These are phyloP conservation scores for Colletotrichum sp. DNA, from an alignment of 2,329 filamentous ascomycete species.

Conservation along the genomic window DNA sequence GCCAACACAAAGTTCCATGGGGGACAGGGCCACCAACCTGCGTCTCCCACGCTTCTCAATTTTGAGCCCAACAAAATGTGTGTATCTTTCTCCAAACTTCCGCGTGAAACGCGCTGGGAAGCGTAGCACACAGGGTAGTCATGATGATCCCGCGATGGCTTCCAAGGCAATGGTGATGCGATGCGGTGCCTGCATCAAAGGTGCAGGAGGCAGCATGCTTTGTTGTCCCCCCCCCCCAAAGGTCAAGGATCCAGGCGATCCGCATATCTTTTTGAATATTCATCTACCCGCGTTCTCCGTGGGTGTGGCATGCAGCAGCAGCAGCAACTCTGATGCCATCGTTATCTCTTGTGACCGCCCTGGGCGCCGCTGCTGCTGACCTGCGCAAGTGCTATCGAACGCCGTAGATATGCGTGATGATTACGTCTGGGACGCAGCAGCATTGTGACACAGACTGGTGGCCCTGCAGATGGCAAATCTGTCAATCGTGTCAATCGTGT, in stretches of 20 bases:
- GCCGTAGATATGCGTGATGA: not conserved
- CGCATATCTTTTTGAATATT: not conserved
- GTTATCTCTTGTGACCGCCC: not conserved
- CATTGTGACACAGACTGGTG: not conserved
- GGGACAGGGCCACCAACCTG: not conserved
- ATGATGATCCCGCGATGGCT: constrained; percentile 8
- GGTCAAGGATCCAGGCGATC: not conserved
- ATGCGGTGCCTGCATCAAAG: not conserved
- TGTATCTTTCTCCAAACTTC: not conserved
- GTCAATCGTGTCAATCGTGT: not conserved
- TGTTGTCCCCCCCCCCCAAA: not conserved
- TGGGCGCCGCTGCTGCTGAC: not conserved
- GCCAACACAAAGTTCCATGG: not conserved
- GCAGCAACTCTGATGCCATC: not conserved
- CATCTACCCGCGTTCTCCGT: constrained; percentile 1
- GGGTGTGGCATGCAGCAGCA: not conserved
- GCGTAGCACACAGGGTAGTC: not conserved
- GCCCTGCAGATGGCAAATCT: not conserved
- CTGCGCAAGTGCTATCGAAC: not conserved
- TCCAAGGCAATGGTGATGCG: not conserved
- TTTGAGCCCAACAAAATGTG: not conserved
- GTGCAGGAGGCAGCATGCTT: not conserved
- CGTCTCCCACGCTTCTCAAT: not conserved
- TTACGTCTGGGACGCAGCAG: not conserved
- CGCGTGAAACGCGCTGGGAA: not conserved